Evolutionary conservation across 257 asterid species (phyloP).

Genomic region (Marsdenia floribunda): DNA sequence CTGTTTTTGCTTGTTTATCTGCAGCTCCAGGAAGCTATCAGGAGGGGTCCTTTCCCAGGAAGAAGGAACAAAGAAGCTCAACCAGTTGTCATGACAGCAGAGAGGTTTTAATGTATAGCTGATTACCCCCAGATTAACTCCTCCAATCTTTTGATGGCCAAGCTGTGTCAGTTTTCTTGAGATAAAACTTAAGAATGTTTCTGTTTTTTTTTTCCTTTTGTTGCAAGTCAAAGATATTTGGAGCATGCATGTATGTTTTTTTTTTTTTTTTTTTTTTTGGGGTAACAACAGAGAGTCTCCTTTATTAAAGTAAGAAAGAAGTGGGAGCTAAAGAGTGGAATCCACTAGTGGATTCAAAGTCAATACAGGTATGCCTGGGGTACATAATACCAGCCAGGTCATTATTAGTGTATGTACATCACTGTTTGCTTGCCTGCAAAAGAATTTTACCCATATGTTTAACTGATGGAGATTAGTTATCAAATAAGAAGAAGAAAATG

Average conservation of each 20-base stretch:
- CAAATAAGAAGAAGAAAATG: too few species aligned
- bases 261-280: too few species aligned
- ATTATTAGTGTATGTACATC: too few species aligned
- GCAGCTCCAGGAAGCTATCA: constrained; percentile 83
- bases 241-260: neutral
- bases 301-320: too few species aligned
- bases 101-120: constrained; percentile 46
- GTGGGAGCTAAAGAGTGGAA: too few species aligned
- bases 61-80: constrained; percentile 71
- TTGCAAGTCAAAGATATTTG: neutral
- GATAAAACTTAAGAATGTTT: neutral
- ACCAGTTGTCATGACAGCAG: constrained; percentile 72
- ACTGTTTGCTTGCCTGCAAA: neutral
- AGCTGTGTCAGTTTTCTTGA: too few species aligned
- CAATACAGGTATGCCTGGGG: too few species aligned
- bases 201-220: too few species aligned
- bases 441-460: neutral
- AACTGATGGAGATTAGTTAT: too few species aligned
- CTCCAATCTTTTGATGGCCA: neutral
- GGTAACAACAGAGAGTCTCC: too few species aligned
- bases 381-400: too few species aligned
- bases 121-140: neutral
- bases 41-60: constrained; percentile 72
- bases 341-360: too few species aligned
- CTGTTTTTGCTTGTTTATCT: neutral